phyloP scores from a whole-genome alignment of 2,329 filamentous ascomycete genomes.

The Alternaria triticimaculans region DNA sequence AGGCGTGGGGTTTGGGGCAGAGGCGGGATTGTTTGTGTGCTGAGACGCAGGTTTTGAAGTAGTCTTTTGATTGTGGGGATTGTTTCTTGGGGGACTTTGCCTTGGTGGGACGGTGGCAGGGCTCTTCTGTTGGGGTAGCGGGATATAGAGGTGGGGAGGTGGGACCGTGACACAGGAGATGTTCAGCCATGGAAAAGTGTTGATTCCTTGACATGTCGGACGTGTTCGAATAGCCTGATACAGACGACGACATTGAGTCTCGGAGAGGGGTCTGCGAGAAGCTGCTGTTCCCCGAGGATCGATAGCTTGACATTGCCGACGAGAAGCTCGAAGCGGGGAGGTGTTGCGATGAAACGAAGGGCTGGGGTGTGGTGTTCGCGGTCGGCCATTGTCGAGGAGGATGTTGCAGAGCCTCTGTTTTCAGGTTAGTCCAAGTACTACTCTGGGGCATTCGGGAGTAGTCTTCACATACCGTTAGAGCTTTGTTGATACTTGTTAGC shows the following conservation, averaged over 20 bases:
- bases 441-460: not conserved
- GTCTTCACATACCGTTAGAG: not conserved
- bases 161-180: slow-evolving; percentile 5
- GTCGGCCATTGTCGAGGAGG: slow-evolving; percentile 13
- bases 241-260: slow-evolving; percentile 32
- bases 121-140: slow-evolving; percentile 5
- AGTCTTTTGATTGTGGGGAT: slow-evolving; percentile 21
- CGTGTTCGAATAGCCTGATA: slow-evolving; percentile 27
- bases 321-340: slow-evolving; percentile 29
- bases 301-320: slow-evolving; percentile 20
- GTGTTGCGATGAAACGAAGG: slow-evolving; percentile 17
- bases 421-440: not conserved
- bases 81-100: slow-evolving; percentile 16
- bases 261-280: slow-evolving; percentile 26
- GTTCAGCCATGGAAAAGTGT: slow-evolving; percentile 19
- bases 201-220: slow-evolving; percentile 20
- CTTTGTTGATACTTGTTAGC: not conserved
- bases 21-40: slow-evolving; percentile 28
- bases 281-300: slow-evolving; percentile 24
- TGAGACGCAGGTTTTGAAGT: slow-evolving; percentile 40
- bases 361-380: slow-evolving; percentile 7
- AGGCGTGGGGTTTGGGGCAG: slow-evolving; percentile 31
- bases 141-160: slow-evolving; percentile 1
- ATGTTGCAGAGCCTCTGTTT: slow-evolving; percentile 17
- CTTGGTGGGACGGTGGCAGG: not conserved